Base-by-base conservation (phyloP, 352 stramenopile species). In the Thalassiosira hispida region DNA sequence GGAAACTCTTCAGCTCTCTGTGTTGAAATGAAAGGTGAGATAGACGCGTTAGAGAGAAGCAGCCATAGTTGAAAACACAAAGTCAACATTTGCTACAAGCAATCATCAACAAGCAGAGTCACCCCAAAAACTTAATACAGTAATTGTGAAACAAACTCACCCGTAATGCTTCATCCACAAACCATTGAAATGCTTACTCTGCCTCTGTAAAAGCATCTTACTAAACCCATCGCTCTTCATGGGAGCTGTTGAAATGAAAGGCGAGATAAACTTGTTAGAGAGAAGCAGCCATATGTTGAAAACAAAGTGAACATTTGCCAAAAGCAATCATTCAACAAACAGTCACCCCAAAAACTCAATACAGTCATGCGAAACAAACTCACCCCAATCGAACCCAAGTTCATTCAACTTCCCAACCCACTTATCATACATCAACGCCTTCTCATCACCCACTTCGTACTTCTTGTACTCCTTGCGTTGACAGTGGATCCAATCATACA, bases 381-480 rank as follows among this genome's bases (percentile, higher is more conserved):
- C n/a, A n/a, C n/a, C 47, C 47, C 33, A 62, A 55, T 73, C 51
- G 27, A 73, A 64, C 7, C 38, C 53, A 16, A 79, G 22, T 2
- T 60, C 49, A 42, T 79, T 47, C 70, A 79, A 33, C 16, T 66
- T 61, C 23, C 47, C 49, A 35, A 79, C 53, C 70, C 70, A 79
- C 27, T 71, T 22, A 5, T 62, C 49, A 14, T 35, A 69, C 70
- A 79, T 79, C 16, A 53, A 44, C 25, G 53, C 27, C 23, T 79
- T 65, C 14, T 3, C 3, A 9, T 79, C 70, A 20, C 52, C 23
- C 0, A 33, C 52, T 22, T 67, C 12, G 20, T 49, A 79, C 51
- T 73, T 79, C 38, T 72, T 72, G 52, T 79, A 79, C 29, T 69
- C 70, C 53, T 79, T 79, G 1, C 70, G 57, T 33, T 79, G 70